Evolutionary conservation across 345 rosid genomes (phyloP).

Genomic region (Aquilaria sinensis): DNA sequence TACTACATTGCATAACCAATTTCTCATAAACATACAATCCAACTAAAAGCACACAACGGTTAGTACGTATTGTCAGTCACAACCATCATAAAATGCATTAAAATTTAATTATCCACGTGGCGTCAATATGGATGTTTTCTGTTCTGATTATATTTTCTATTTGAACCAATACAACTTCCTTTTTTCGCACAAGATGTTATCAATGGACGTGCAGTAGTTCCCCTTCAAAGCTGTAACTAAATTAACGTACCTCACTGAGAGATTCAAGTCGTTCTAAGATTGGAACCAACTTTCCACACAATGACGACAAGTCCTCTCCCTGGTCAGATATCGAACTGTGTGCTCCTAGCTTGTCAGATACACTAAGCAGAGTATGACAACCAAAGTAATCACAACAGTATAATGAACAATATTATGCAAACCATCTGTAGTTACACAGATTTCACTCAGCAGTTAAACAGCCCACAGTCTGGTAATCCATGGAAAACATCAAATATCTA

Average conservation of each 20-base stretch:
- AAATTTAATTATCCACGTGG: no score
- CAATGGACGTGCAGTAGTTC: neutral
- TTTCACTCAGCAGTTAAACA: no score
- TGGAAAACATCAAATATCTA: no score
- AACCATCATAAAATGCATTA: no score
- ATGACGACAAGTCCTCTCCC: conserved; percentile 34
- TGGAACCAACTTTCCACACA: conserved; percentile 60
- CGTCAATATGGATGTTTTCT: neutral
- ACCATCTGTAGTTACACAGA: no score
- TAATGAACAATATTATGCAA: no score
- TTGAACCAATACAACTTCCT: neutral
- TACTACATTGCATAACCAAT: neutral
- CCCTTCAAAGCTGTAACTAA: neutral
- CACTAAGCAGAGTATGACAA: conserved; percentile 36
- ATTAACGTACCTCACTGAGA: conserved; percentile 65
- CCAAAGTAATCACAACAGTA: neutral
- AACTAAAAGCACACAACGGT: neutral
- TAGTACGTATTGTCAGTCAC: no score
- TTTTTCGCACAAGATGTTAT: neutral
- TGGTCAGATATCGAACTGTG: conserved; percentile 36
- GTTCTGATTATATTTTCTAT: neutral
- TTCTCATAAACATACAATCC: neutral
- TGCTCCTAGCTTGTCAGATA: conserved; percentile 24
- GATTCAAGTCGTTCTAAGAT: conserved; percentile 72
- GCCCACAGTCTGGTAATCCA: no score